Base-by-base conservation (phyloP, 345 rosid genomes). In the Murraya paniculata region DNA sequence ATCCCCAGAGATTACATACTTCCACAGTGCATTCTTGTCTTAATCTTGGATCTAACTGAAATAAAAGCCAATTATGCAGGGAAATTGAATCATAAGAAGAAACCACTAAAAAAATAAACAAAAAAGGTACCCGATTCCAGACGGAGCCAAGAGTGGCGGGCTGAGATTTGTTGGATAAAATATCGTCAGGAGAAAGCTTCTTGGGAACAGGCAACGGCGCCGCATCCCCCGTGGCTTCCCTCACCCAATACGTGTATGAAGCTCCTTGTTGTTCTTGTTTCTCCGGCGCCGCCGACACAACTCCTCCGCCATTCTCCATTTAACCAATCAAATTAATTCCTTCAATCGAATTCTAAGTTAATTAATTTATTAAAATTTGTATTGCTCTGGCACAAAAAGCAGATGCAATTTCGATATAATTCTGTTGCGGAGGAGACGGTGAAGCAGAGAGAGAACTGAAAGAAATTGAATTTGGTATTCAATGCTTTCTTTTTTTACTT, bases 201-300 rank as follows among this genome's bases (percentile, higher is more conserved):
- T 84, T 89, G 0, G 97, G 98, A 19, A 84, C 82, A 66, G 97
- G 98, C 56, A 87, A 88, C 25, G 98, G 97, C 36, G 97, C 97
- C 19, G 98, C 98, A 38, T 95, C 98, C 19, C 80, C 28, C 0
- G 85, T 86, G 16, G 90, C 82, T 80, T 91, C 91, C 79, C 98
- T 89, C 41, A 95, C 98, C 98, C 98, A 95, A 62, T 95, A 93
- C 71, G 90, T 91, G 77, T 95, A 95, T 5, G 94, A 87, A 3
- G 92, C 77, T 28, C 74, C 91, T 22, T 18, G 35, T 58, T 8
- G 60, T 33, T 33, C 50, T 75, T 81, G 57, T 77, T 78, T 76
- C 83, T 82, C 64, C 78, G 80, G 35, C 22, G 6, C 57, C 78
- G 80, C 50, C 72, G 68, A 69, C 75, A 80, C 38, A 31, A 28